These are phyloP conservation scores for Flueggea neowawraea DNA, from an alignment of 441 rosid species.

Conservation along the genomic window DNA sequence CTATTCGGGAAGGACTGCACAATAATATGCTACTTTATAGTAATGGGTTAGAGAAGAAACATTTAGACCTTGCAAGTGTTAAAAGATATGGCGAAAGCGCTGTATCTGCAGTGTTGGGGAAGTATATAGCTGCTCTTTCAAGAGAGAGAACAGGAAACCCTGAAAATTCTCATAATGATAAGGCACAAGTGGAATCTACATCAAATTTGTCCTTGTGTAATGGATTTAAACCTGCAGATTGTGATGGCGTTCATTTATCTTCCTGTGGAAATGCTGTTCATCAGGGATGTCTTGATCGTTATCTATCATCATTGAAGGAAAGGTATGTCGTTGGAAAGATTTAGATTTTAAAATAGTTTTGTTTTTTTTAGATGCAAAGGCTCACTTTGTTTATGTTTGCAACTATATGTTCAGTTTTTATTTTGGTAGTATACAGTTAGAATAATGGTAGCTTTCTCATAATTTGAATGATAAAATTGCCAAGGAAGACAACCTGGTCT, in stretches of 20 bases:
- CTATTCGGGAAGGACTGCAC: constrained; percentile 35
- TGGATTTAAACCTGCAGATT: constrained; percentile 74
- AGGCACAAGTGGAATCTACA: constrained; percentile 26
- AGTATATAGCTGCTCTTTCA: constrained; percentile 46
- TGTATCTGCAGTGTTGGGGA: constrained; percentile 50
- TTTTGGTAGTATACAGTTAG: not conserved
- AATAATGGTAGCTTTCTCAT: not conserved
- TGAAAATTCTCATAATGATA: constrained; percentile 31
- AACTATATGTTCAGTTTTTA: not conserved
- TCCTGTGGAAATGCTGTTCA: constrained; percentile 99
- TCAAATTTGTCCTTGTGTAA: constrained; percentile 37
- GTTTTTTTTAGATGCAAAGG: not conserved
- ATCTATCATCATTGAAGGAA: constrained; percentile 80
- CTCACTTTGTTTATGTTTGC: not conserved
- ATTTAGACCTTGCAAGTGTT: constrained; percentile 31
- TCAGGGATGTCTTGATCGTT: constrained; percentile 87
- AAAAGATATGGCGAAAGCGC: constrained; percentile 25
- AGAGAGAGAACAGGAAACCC: constrained; percentile 40
- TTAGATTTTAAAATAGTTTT: not conserved
- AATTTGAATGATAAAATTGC: not conserved
- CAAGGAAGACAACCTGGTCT: too few relatives aligned
- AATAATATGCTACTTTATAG: constrained; percentile 23
- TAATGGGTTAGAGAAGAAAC: constrained; percentile 12
- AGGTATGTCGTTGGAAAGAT: constrained; percentile 44
- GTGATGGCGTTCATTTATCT: constrained; percentile 89